phyloP scores from a whole-genome alignment of 2,329 filamentous ascomycete species.

The Colletotrichum salicis region DNA sequence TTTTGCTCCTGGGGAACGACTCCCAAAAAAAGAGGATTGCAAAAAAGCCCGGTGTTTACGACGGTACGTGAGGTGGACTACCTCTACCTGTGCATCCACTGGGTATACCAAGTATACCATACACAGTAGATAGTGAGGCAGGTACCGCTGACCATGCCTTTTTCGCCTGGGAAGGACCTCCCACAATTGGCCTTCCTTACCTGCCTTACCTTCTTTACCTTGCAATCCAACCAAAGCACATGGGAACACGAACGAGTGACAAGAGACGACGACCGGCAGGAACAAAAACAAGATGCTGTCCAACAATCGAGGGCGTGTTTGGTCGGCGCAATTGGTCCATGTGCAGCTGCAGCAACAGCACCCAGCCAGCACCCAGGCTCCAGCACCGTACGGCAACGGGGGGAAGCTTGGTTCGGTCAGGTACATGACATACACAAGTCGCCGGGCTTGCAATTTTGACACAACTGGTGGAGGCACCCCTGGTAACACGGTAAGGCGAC shows the following conservation, averaged over 20 bases:
- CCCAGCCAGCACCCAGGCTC: no score
- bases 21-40: neutral
- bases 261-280: neutral
- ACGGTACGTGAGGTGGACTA: neutral
- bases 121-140: neutral
- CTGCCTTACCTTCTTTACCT: no score
- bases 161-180: neutral
- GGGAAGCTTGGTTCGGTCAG: neutral
- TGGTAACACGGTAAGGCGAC: conserved; percentile 24
- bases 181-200: neutral
- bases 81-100: neutral
- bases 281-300: neutral
- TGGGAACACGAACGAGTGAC: neutral
- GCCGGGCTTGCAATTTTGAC: conserved; percentile 10
- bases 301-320: neutral
- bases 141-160: neutral
- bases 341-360: neutral
- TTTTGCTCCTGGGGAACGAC: neutral
- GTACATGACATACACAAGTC: conserved; percentile 10
- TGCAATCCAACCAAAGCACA: neutral
- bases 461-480: conserved; percentile 16
- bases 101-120: neutral
- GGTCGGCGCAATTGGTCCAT: conserved; percentile 1
- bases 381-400: conserved; percentile 2
- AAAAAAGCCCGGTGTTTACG: neutral